Conservation (phyloP, 768 basidiomycete species). For the Saitozyma podzolica region DNA sequence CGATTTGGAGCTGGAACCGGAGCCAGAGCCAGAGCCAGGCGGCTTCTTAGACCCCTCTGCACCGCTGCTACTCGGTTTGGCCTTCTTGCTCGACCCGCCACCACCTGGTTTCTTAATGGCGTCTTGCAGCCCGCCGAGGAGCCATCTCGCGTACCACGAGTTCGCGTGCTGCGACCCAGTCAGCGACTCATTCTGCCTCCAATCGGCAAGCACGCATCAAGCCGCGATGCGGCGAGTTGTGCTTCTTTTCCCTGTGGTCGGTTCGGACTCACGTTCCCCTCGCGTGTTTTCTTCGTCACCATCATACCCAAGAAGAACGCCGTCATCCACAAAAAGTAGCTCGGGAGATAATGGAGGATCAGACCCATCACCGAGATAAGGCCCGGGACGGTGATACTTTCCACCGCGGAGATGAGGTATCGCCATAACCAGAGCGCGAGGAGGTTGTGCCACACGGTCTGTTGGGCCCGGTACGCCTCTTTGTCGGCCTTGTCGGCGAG, state of each 20-base stretch:
- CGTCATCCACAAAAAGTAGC: conserved; percentile 41
- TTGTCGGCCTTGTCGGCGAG: conserved; percentile 19
- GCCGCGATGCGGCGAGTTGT: no score
- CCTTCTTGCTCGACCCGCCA: no score
- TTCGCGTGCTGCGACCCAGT: conserved; percentile 26
- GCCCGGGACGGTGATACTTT: conserved; percentile 34
- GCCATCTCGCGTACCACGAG: conserved; percentile 45
- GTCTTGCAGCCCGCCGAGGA: conserved; percentile 16
- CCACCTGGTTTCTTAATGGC: no score
- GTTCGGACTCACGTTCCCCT: conserved; percentile 23
- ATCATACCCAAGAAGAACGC: conserved; percentile 40
- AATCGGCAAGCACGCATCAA: background rate
- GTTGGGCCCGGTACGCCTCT: conserved; percentile 23
- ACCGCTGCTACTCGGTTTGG: no score
- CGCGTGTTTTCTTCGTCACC: conserved; percentile 34
- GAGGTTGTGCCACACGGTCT: conserved; percentile 40
- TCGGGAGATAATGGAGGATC: conserved; percentile 34
- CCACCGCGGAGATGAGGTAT: conserved; percentile 34
- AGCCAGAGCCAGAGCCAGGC: no score
- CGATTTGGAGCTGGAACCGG: no score
- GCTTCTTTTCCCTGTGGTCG: no score
- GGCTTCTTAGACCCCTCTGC: no score
- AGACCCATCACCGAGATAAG: conserved; percentile 29
- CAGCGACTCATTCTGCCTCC: background rate
- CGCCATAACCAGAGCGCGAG: conserved; percentile 47